Evolutionary conservation across 139 green algal genomes (phyloP), one percentile per base, ranked within the genome.

Genomic region (Chlorella vulgaris): DNA sequence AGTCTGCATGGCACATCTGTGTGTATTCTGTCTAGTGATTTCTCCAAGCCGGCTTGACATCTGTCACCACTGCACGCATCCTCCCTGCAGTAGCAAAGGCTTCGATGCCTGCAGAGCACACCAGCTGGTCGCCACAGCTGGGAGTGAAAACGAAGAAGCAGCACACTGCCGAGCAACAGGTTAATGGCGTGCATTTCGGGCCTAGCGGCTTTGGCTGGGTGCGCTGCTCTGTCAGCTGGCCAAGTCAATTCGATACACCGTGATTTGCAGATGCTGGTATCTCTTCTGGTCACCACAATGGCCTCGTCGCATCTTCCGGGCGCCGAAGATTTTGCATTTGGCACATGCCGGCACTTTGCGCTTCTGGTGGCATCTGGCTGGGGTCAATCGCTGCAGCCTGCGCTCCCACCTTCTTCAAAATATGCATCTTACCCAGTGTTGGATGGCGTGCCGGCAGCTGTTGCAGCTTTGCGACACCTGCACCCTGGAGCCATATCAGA

Each of bases 401-500:
- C 77, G 1, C 53, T 78, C 8, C 84, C 84, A 40, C 80, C 84
- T 0, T 77, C 84, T 19, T 88, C 83, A 4, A 76, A 76, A n/a
- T 61, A 84, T 22, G 29, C 36, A 0, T 58, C 21, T 22, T 86
- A 85, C 35, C 42, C 62, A 21, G 89, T 89, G 28, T 84, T 88
- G 13, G 84, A 84, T 18, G 83, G 89, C 28, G 85, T 89, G 10
- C 78, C 87, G 62, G 91, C 88, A 84, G 81, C 18, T 22, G 83
- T 89, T 3, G 31, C 66, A 53, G 68, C 39, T 28, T 38, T 88
- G 15, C 86, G 79, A 69, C 83, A 98, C 85, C 87, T 99, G 35
- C 91, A 98, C 82, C 88, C 83, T 21, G 89, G 21, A 35, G 80
- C 98, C 35, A 96, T 97, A 71, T 82, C 98, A 51, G 95, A 99